Base-by-base conservation (phyloP, 805 yeast species). In the Ogataea allantospora region DNA sequence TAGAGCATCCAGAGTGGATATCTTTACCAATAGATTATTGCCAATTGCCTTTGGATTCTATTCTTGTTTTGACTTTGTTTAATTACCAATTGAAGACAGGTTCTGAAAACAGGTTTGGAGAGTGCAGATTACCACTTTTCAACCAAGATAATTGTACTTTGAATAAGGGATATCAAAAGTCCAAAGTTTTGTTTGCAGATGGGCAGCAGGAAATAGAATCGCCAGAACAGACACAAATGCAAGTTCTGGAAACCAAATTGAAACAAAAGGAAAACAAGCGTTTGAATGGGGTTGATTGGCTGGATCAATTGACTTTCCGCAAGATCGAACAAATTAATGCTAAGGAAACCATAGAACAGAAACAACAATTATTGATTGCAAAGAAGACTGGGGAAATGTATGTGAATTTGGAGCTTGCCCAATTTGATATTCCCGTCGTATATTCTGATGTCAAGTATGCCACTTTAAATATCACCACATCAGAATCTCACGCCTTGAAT, bases 181-280 rank as follows among this genome's bases (percentile, higher is more conserved):
- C 82, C 20, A 64, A 54, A 32, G 62, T 79, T 5, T 25, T 29
- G 3, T 33, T 51, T 14, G 19, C 30, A 4, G 47, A 39, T n/a
- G 35, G 40, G 7, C 26, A 38, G 6, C 34, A 27, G 2, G 38
- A 46, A 42, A 31, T 23, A 22, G 27, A 13, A 18, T 30, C 8
- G 56, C 60, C 39, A 42, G 45, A 19, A 58, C 54, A 23, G 66
- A 50, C 12, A 40, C 33, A 44, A 19, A 67, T 72, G 68, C 77
- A 73, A 35, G 50, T 67, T 5, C 53, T 77, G 13, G 88, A 83
- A 46, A 58, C 57, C 32, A 65, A 72, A 33, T 65, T 84, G 27
- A 80, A 83, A 46, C 63, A 62, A 33, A 84, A 80, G 52, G 88
- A 83, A 51, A 70, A 73, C 43, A 88, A 88, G 1, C 89, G 84